Evolutionary conservation across 1,284 basidiomycete species (phyloP), one percentile per base, ranked within the genome.

Genomic region (Ustilago cynodontis): DNA sequence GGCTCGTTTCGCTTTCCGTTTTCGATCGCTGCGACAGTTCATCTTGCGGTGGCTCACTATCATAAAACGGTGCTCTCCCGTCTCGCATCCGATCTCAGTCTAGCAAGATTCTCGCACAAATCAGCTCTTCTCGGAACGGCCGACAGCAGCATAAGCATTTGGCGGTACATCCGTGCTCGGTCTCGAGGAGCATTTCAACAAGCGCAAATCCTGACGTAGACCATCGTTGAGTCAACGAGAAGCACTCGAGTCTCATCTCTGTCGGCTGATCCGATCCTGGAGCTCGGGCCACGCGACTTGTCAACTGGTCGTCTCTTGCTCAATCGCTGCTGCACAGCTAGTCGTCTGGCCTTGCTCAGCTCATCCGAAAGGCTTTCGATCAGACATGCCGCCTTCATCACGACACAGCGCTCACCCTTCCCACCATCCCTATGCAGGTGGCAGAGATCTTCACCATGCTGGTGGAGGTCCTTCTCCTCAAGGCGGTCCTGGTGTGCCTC

Each of bases 371-470:
- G 28, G 24, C 22, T 26, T 33, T 28, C 10, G 13, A 43, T 39
- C 50, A 31, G 43, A 22, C 50, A 73, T 78, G 70, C 75, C 75
- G 60, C 71, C 67, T 24, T 71, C 71, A n/a, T 58, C 64, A 24
- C 56, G 75, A 65, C 71, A 71, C 56, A 67, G 61, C 39, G 60
- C 39, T 28, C 75, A 78, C 24, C 66, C 67, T 43, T 69, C 71
- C 33, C 75, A 78, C 28, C 71, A 78, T 54, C 71, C 71, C 39
- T 71, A 77, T 54, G 56, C 74, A 3, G 57, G 60, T 43, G 59
- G 55, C 16, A 59, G 70, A 45, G 70, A 73, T 47, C 51, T 72
- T 1, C 69, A 71, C 37, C 69, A 71, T 24, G 24, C 49, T 5
- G 59, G 28, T 10, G 68, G 68, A 28, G 74, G 66, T 10, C 70